phyloP scores from a whole-genome alignment of 257 asterid genomes.

The Lycium barbarum region DNA sequence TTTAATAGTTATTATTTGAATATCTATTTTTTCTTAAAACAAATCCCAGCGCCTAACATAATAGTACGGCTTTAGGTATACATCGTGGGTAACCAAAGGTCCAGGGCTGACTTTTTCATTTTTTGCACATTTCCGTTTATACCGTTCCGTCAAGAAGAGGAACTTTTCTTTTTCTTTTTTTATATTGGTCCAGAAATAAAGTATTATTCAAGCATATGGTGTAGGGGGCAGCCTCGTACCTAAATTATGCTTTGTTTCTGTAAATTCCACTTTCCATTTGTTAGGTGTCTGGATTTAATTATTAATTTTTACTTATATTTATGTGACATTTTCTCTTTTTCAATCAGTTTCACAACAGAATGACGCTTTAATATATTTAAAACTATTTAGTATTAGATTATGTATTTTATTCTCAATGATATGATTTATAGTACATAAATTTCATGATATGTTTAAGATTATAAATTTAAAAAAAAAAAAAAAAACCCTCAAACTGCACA shows the following conservation, averaged over 20 bases:
- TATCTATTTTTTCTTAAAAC: background rate
- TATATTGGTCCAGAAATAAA: conserved; percentile 4
- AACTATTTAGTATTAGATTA: background rate
- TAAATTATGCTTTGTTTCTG: conserved; percentile 25
- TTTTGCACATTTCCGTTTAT: background rate
- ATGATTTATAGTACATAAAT: background rate
- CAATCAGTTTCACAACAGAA: background rate
- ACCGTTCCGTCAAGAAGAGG: background rate
- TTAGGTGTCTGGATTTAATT: conserved; percentile 17
- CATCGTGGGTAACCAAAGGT: background rate
- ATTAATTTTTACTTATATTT: background rate
- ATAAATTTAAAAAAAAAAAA: background rate
- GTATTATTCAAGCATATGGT: background rate
- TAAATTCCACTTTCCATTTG: conserved; percentile 26
- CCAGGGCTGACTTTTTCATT: conserved; percentile 2
- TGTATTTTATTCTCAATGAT: background rate
- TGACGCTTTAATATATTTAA: background rate
- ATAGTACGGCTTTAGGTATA: conserved; percentile 5
- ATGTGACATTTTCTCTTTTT: background rate
- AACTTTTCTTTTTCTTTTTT: background rate
- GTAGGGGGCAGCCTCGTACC: conserved; percentile 16
- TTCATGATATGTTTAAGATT: background rate
- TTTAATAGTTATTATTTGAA: background rate
- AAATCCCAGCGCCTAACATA: background rate
- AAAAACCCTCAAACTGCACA: too few species aligned